Conservation (phyloP, 2,329 filamentous ascomycete species). For the Incumbomyces delicatus region DNA sequence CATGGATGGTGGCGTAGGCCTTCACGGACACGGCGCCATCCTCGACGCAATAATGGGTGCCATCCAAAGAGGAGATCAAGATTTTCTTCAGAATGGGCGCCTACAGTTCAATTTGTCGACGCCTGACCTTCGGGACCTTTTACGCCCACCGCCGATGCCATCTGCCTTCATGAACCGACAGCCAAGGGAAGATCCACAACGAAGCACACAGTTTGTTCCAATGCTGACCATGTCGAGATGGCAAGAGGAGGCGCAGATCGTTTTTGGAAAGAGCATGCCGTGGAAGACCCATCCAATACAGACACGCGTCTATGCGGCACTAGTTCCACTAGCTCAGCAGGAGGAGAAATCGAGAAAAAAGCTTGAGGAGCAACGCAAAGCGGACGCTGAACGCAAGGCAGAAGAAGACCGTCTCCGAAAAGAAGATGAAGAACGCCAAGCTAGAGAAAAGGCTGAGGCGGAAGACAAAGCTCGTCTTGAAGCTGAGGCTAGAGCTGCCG, state of each 20-base stretch:
- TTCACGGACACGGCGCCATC: constrained; percentile 20
- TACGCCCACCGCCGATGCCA: constrained; percentile 24
- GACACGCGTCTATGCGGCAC: constrained; percentile 57
- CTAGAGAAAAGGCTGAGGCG: constrained; percentile 40
- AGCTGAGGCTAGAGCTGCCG: constrained; percentile 33
- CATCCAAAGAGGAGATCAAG: constrained; percentile 37
- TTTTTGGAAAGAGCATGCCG: constrained; percentile 60
- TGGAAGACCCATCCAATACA: constrained; percentile 63
- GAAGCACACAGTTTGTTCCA: constrained; percentile 65
- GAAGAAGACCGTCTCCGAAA: constrained; percentile 63
- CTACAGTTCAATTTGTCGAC: constrained; percentile 41
- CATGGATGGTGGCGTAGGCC: neutral
- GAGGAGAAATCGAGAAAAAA: constrained; percentile 59
- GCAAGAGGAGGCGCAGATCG: constrained; percentile 78
- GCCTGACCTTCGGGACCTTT: constrained; percentile 23
- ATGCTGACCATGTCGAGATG: constrained; percentile 67
- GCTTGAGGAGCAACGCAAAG: constrained; percentile 49
- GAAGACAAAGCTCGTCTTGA: constrained; percentile 50
- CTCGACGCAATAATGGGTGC: constrained; percentile 47
- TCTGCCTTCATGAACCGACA: constrained; percentile 21
- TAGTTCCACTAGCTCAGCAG: constrained; percentile 78
- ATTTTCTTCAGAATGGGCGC: constrained; percentile 35
- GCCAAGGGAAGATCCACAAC: constrained; percentile 41
- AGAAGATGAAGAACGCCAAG: constrained; percentile 58
- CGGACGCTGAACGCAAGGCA: constrained; percentile 54